phyloP scores from a whole-genome alignment of 2,329 filamentous ascomycete genomes.

The Cytospora piceicola region DNA sequence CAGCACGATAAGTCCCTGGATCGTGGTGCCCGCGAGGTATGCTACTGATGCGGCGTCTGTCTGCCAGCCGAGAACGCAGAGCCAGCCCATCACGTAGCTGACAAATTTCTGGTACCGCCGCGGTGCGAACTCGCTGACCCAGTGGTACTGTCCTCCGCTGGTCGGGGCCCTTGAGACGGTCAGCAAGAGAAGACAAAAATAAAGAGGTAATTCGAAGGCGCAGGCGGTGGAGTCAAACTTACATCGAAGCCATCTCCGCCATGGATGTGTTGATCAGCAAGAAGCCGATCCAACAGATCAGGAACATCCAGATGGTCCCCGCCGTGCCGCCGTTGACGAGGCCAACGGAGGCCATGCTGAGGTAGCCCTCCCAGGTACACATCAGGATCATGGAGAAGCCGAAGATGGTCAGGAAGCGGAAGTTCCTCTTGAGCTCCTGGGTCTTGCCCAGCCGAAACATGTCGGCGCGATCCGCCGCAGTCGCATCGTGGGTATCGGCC shows the following conservation, averaged over 20 bases:
- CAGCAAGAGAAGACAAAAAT: too few relatives aligned
- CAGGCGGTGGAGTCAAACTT: neutral
- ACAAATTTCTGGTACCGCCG: constrained; percentile 53
- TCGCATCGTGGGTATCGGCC: neutral
- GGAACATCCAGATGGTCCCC: constrained; percentile 48
- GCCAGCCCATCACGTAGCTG: constrained; percentile 56
- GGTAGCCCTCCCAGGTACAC: constrained; percentile 47
- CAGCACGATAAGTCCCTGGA: constrained; percentile 48
- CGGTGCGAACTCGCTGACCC: constrained; percentile 59
- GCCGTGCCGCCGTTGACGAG: constrained; percentile 49
- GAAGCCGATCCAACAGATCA: constrained; percentile 46
- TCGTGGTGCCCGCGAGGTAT: constrained; percentile 49
- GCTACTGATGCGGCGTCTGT: constrained; percentile 44
- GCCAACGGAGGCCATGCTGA: constrained; percentile 33
- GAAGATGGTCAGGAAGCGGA: constrained; percentile 50
- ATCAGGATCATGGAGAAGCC: constrained; percentile 52
- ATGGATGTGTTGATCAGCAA: constrained; percentile 47
- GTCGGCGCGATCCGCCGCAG: constrained; percentile 44
- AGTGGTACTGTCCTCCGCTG: constrained; percentile 60
- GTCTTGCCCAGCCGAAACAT: constrained; percentile 55
- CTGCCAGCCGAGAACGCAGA: constrained; percentile 52
- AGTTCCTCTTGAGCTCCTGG: constrained; percentile 51
- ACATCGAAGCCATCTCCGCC: constrained; percentile 24
- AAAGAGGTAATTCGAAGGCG: neutral
- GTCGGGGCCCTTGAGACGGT: constrained; percentile 50